phyloP scores from a whole-genome alignment of 305 asterid genomes.

The Rubia occidens region DNA sequence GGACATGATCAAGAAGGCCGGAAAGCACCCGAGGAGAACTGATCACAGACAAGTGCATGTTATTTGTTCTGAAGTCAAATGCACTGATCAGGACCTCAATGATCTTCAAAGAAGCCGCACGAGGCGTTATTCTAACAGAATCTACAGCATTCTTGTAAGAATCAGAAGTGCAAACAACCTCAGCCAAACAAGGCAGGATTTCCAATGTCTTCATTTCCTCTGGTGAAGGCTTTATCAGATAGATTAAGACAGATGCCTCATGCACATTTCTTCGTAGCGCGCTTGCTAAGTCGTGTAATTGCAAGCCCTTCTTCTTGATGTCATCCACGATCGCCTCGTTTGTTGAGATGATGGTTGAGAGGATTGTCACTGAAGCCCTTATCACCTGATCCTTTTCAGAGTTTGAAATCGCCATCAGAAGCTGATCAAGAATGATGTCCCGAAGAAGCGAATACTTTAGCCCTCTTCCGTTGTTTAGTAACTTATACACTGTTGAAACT shows the following conservation, averaged over 20 bases:
- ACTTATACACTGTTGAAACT: slow-evolving; percentile 53
- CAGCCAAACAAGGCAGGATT: slow-evolving; percentile 67
- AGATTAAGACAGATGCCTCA: slow-evolving; percentile 69
- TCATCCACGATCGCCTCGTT: slow-evolving; percentile 58
- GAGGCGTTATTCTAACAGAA: slow-evolving; percentile 49
- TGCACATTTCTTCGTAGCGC: slow-evolving; percentile 72
- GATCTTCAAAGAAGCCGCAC: slow-evolving; percentile 77
- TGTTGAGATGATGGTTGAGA: slow-evolving; percentile 52
- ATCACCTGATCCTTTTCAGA: slow-evolving; percentile 61
- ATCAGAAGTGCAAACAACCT: slow-evolving; percentile 59
- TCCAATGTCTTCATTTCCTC: slow-evolving; percentile 62
- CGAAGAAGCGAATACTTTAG: slow-evolving; percentile 63
- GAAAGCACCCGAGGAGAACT: slow-evolving; percentile 69
- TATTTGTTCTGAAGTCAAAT: slow-evolving; percentile 58
- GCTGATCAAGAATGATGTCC: slow-evolving; percentile 72
- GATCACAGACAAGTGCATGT: slow-evolving; percentile 52
- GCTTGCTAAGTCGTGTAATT: slow-evolving; percentile 56
- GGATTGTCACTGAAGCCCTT: slow-evolving; percentile 59
- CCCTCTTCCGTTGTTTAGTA: slow-evolving; percentile 50
- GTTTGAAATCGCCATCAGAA: slow-evolving; percentile 57
- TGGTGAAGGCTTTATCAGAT: slow-evolving; percentile 71
- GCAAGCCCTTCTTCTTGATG: slow-evolving; percentile 63
- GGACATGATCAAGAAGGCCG: slow-evolving; percentile 48
- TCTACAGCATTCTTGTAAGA: slow-evolving; percentile 35
- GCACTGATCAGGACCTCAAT: slow-evolving; percentile 65